Evolutionary conservation across 2,329 filamentous ascomycete species (phyloP).

Genomic region (Aspergillus transmontanensis): DNA sequence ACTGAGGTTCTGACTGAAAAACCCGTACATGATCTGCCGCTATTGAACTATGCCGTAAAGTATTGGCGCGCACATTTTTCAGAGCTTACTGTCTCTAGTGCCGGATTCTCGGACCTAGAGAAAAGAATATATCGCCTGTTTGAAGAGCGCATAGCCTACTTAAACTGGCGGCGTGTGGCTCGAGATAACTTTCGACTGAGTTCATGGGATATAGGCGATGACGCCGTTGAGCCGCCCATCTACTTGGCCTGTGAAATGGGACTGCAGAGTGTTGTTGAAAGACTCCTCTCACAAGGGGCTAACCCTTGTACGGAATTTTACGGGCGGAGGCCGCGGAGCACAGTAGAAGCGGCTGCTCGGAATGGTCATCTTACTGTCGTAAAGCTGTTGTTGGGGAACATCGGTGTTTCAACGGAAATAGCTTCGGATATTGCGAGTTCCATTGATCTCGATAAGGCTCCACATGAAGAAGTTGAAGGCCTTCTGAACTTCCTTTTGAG

Average conservation of each 20-base stretch:
- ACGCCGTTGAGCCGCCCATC: not conserved
- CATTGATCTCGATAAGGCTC: not conserved
- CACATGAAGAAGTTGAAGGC: not conserved
- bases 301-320: no score
- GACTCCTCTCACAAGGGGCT: not conserved
- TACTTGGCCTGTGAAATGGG: not conserved
- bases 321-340: no score
- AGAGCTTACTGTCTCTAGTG: not conserved
- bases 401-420: not conserved
- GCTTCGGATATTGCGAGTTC: not conserved
- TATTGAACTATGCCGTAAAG: not conserved
- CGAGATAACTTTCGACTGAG: no score
- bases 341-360: not conserved
- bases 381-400: not conserved
- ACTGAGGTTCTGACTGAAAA: not conserved
- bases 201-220: fast-evolving
- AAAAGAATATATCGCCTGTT: not conserved
- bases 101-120: not conserved
- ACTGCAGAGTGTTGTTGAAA: not conserved
- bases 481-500: not conserved
- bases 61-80: not conserved
- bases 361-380: not conserved
- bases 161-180: not conserved
- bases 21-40: not conserved
- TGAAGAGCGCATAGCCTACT: not conserved